A percentile compares a stretch with the other conserved stretches of the same genome.
These are phyloP conservation scores for Aspergillus felis DNA, from an alignment of 2,329 filamentous ascomycete genomes.

Conservation along the genomic window DNA sequence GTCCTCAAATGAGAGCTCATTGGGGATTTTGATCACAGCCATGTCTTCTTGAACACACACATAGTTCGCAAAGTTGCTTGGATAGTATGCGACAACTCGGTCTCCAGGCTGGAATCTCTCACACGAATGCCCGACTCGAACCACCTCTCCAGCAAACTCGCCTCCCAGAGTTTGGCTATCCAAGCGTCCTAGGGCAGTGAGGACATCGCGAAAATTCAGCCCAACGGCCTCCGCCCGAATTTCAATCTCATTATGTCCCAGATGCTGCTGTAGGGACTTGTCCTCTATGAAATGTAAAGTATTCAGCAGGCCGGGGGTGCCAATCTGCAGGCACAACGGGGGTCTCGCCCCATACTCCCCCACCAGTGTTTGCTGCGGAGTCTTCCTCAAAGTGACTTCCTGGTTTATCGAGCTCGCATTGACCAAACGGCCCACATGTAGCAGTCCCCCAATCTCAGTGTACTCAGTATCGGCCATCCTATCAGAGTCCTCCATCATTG, in stretches of 20 bases:
- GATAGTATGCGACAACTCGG: conserved; percentile 25
- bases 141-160: neutral
- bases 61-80: conserved; percentile 23
- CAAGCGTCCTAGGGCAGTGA: conserved; percentile 1
- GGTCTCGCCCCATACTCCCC: neutral
- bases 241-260: conserved; percentile 16
- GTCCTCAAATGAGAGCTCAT: neutral
- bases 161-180: neutral
- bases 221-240: conserved; percentile 20
- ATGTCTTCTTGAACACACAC: conserved; percentile 14
- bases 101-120: conserved; percentile 21
- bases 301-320: conserved; percentile 13
- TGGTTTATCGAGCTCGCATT: conserved; percentile 1
- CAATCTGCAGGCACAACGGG: conserved; percentile 12
- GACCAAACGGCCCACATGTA: conserved; percentile 8
- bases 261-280: neutral
- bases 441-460: conserved; percentile 4
- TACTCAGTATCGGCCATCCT: conserved; percentile 3
- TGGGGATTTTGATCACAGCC: neutral
- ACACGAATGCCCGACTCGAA: neutral
- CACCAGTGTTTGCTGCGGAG: neutral
- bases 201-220: conserved; percentile 21
- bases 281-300: conserved; percentile 16
- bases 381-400: neutral
- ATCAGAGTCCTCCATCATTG: neutral